phyloP scores from a whole-genome alignment of 768 basidiomycete genomes.

The Leucocoprinus birnbaumii region DNA sequence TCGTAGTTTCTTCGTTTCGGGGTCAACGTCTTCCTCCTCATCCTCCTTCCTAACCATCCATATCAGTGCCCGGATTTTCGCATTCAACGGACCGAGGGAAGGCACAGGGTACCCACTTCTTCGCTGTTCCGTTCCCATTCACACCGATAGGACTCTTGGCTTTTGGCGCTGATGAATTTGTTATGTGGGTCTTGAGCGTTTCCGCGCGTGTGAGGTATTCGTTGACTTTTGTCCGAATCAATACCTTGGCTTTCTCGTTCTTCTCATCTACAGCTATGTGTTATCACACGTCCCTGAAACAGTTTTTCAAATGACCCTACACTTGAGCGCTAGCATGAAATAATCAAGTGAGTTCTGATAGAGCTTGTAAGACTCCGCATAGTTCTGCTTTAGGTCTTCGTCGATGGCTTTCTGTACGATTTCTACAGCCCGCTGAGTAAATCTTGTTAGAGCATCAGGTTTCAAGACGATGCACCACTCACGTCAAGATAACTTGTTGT shows the following conservation, averaged over 20 bases:
- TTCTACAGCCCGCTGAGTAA: constrained; percentile 64
- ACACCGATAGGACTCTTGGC: constrained; percentile 47
- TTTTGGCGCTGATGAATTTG: constrained; percentile 59
- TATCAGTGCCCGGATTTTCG: constrained; percentile 2
- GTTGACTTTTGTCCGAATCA: constrained; percentile 85
- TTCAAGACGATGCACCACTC: constrained; percentile 16
- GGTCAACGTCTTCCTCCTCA: constrained; percentile 79
- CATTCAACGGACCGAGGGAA: background rate
- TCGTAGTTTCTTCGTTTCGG: constrained; percentile 95
- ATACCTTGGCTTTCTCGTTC: constrained; percentile 86
- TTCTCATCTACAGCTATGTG: constrained; percentile 40
- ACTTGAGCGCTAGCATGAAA: constrained; percentile 96
- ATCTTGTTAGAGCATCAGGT: background rate
- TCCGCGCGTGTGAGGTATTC: constrained; percentile 94
- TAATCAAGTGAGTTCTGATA: constrained; percentile 97
- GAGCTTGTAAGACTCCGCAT: constrained; percentile 89
- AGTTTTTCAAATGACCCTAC: constrained; percentile 38
- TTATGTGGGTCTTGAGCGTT: constrained; percentile 82
- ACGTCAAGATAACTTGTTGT: constrained; percentile 47
- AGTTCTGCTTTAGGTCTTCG: constrained; percentile 90
- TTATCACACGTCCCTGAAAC: background rate
- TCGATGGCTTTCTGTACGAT: constrained; percentile 92
- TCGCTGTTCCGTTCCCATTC: constrained; percentile 43
- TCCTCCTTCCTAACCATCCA: constrained; percentile 32
- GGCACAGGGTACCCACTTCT: constrained; percentile 34